Percentiles rank a stretch among this genome's conserved stretches.
Evolutionary conservation across 208 protist genomes (phyloP).

Genomic region (Crithidia fasciculata): DNA sequence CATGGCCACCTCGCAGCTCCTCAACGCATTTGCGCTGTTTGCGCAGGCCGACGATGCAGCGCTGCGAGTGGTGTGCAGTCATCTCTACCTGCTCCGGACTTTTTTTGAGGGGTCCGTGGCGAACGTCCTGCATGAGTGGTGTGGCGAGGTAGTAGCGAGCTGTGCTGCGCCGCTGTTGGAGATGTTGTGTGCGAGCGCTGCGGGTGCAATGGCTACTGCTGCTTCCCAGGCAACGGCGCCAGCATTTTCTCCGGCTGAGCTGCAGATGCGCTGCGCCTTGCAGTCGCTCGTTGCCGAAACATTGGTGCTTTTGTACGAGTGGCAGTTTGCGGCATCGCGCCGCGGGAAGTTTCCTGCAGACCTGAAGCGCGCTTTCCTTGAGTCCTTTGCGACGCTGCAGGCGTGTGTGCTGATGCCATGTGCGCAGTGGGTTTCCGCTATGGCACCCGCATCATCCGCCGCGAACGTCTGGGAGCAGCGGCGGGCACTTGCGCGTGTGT

Average conservation of each 20-base stretch:
- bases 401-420: slow-evolving; percentile 13
- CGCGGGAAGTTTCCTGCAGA: slow-evolving; percentile 20
- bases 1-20: slow-evolving; percentile 13
- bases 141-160: slow-evolving; percentile 20
- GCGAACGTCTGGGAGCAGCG: neutral
- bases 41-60: neutral
- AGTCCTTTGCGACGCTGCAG: slow-evolving; percentile 17
- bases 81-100: slow-evolving; percentile 22
- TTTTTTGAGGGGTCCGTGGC: slow-evolving; percentile 26
- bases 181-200: slow-evolving; percentile 13
- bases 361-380: slow-evolving; percentile 22
- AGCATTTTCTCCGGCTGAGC: neutral
- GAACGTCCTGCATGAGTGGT: slow-evolving; percentile 16
- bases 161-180: slow-evolving; percentile 20
- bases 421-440: slow-evolving; percentile 5
- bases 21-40: slow-evolving; percentile 10
- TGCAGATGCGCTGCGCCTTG: slow-evolving; percentile 5
- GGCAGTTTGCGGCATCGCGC: slow-evolving; percentile 18
- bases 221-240: neutral
- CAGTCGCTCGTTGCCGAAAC: slow-evolving; percentile 17
- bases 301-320: slow-evolving; percentile 24
- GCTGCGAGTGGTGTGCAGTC: slow-evolving; percentile 7
- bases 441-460: neutral
- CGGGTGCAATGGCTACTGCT: neutral
- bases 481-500: neutral